Evolutionary conservation across 306 rosid genomes (phyloP), one percentile per base, ranked within the genome.

Genomic region (Fagus crenata): DNA sequence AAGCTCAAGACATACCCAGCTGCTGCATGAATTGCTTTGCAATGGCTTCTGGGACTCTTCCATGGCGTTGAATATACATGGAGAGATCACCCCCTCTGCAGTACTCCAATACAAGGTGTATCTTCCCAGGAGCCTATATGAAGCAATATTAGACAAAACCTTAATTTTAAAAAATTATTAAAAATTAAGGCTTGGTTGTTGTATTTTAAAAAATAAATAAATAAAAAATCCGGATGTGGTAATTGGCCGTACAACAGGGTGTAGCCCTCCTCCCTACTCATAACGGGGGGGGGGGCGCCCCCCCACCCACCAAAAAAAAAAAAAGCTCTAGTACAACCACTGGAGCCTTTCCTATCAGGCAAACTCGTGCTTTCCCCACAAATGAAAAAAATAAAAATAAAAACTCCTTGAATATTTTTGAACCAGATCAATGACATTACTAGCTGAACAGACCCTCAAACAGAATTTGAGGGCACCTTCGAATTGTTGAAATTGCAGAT

Each of bases 61-160:
- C 98, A 82, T 86, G 91, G 63, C 92, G 92, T 77, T 93, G 98
- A 76, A 96, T 84, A 75, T 89, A 89, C 83, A 93, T 35, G 42
- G 92, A 96, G 70, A 96, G 98, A 86, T 96, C 99, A 43, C 99
- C 99, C 72, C 98, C 99, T 86, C 67, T 93, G 83, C 99, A 96
- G 81, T 89, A 96, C 81, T 96, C 99, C 77, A 96, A 73, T 64
- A 96, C 99, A 71, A 96, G 97, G 88, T 92, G 89, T 84, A 96
- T 90, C 90, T 93, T 96, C 40, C 96, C 99, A 75, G 99, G 94
- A 65, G 76, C 96, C 99, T 96, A 86, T 60, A 84, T 81, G 46
- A 87, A 60, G 67, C 32, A 73, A 81, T 28, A 67, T 15, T 18
- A 75, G 37, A 7, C 41, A 49, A 55, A 68, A 49, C 1, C 41